Evolutionary conservation across 805 yeast genomes (phyloP), one percentile per base, ranked within the genome.

Genomic region (Tetrapisispora phaffii): DNA sequence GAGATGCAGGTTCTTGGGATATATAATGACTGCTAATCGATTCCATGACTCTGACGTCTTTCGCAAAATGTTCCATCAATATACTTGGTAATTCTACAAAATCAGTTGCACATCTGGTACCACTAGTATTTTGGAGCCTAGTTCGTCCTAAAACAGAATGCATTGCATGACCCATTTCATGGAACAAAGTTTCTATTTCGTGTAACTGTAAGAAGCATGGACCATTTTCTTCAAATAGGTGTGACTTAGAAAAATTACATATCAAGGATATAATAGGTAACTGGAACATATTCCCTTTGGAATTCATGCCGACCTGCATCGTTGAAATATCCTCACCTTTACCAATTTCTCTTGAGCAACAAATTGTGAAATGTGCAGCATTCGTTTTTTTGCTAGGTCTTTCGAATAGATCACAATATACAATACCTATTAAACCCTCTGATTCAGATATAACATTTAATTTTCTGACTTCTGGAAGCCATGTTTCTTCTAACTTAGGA

Each of bases 81-180:
- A 93, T 90, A 13, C 96, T 87, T 1, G 98, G 98, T 37, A 93
- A 68, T 63, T 93, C 98, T 16, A 93, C 98, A 67, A 93, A 93
- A 62, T 93, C 98, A 0, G 97, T 86, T 4, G 86, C 84, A 61
- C 97, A 90, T 47, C 98, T 73, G 0, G 98, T 93, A 3, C 98
- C 98, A 29, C 94, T 81, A 8, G 90, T 82, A 60, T 88, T 93
- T 60, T 93, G 98, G 43, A 90, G 67, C 36, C 81, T 73, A 0
- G 98, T 93, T 50, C 90, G 74, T 0, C 97, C 98, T 19, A 93
- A 67, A 96, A 93, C 90, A 2, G 97, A 86, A 62, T 93, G 98
- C 77, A 93, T 84, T 1, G 97, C 97, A 64, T 93, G 98, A 0
- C 98, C 98, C 96, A 93, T 88, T 65, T 93, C 98, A 65, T 93